Percentiles rank a stretch among this genome's conserved stretches.
phyloP scores from a whole-genome alignment of 2,329 filamentous ascomycete species.

The Zasmidium cellare region DNA sequence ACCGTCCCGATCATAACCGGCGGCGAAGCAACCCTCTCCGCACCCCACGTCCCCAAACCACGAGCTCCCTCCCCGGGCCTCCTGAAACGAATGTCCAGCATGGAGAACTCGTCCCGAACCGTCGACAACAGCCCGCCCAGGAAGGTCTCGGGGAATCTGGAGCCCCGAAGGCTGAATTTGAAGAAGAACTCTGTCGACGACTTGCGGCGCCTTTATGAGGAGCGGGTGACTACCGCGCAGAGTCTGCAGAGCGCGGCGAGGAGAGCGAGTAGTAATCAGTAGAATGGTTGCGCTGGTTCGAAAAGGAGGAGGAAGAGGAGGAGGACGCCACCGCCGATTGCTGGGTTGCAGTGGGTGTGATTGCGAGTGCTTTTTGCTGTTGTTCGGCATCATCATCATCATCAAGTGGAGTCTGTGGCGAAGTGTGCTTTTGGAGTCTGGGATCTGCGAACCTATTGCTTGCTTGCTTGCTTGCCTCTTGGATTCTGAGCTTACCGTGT shows the following conservation, averaged over 20 bases:
- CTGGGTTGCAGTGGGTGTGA: slow-evolving; percentile 10
- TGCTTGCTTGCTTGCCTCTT: too few relatives aligned
- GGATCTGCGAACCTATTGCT: too few relatives aligned
- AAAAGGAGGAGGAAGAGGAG: neutral
- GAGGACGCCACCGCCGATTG: slow-evolving; percentile 1
- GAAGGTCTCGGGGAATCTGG: slow-evolving; percentile 6
- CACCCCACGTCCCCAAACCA: slow-evolving; percentile 24
- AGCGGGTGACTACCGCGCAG: slow-evolving; percentile 42
- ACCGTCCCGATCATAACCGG: slow-evolving; percentile 18
- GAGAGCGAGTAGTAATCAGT: slow-evolving; percentile 14
- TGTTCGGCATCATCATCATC: too few relatives aligned
- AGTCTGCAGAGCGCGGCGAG: slow-evolving; percentile 19
- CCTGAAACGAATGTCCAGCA: slow-evolving; percentile 49
- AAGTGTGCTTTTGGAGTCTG: too few relatives aligned
- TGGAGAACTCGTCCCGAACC: slow-evolving; percentile 34
- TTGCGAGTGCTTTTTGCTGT: too few relatives aligned
- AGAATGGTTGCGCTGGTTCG: neutral
- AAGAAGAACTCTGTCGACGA: slow-evolving; percentile 50
- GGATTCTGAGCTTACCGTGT: neutral
- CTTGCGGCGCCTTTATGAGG: slow-evolving; percentile 49
- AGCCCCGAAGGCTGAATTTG: slow-evolving; percentile 41
- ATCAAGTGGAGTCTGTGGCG: neutral
- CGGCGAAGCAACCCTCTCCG: slow-evolving; percentile 1
- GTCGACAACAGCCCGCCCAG: slow-evolving; percentile 4
- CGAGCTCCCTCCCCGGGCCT: slow-evolving; percentile 43